Evolutionary conservation across 2,329 filamentous ascomycete species (phyloP), one percentile per base, ranked within the genome.

Genomic region (Colletotrichum costaricense): DNA sequence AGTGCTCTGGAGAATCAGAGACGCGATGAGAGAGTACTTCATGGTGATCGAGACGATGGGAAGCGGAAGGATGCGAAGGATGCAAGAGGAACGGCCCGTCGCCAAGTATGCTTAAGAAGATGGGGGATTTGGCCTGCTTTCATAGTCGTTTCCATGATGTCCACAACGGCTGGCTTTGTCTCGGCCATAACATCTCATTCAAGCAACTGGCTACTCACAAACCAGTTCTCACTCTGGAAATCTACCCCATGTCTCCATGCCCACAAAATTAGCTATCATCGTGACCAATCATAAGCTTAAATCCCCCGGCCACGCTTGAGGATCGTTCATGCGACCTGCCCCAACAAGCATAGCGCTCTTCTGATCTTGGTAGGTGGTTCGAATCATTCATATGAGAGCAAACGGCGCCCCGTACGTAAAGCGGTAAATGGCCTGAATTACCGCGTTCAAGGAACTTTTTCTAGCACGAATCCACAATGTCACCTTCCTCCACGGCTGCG

Each of bases 1-100:
- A 30, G 58, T 68, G 58, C 64, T 68, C 58, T 69, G 64, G 14
- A 72, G 38, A 9, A 72, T 54, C 64, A 72, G 64, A 63, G 65
- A 69, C 35, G 65, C 69, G 26, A 69, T 63, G 49, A 72, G 58
- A 52, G 64, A 68, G 64, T 69, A 68, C 69, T 72, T 69, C 64
- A 72, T 72, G 28, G 19, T 58, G 64, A 42, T 22, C 49, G 30
- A 63, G 42, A 7, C n/a, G 35, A 28, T 19, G 52, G 16, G 24
- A 28, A 28, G 26, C 22, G 54, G 54, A 56, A 56, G 54, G 54
- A 56, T 56, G 56, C 56, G 56, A 62, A 35, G 69, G 33, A 12
- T 14, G 30, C 38, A 6, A 24, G 4, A 52, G 22, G 19, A 67
- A 28, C 54, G 46, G 56, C n/a, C 26, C 26, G 28, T 49, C 12